Conservation (phyloP, 805 yeast species). For the Saccharomycopsis schoenii region DNA sequence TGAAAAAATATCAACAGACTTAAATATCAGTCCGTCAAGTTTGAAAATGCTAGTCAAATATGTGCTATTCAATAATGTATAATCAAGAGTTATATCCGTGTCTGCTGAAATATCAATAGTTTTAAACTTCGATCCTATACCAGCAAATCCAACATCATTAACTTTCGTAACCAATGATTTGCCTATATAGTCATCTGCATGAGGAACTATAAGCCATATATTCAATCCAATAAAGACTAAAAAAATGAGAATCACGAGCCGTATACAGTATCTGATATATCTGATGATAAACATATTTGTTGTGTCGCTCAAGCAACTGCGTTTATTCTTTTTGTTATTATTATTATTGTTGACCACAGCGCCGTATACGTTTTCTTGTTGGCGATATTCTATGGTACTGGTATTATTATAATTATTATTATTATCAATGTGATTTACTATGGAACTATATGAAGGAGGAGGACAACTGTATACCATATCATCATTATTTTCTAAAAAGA, state of each 20-base stretch:
- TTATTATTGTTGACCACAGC: not conserved
- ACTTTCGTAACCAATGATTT: constrained; percentile 6
- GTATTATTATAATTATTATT: not conserved
- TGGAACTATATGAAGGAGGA: not conserved
- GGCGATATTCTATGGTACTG: not conserved
- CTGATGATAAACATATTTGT: not conserved
- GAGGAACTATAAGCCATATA: constrained; percentile 9
- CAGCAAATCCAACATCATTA: constrained; percentile 13
- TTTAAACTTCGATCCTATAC: constrained; percentile 5
- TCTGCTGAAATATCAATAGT: constrained; percentile 1
- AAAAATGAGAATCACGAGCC: not conserved
- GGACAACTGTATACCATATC: not conserved
- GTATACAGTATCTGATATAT: not conserved
- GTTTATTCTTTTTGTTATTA: not conserved
- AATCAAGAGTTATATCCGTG: constrained; percentile 7
- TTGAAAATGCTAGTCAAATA: constrained; percentile 7
- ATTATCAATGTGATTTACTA: not conserved
- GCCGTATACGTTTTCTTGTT: not conserved
- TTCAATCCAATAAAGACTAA: constrained; percentile 9
- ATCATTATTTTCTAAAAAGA: not conserved
- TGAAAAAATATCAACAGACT: constrained; percentile 5
- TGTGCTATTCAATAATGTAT: constrained; percentile 7
- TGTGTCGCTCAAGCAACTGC: not conserved
- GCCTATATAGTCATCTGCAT: constrained; percentile 11
- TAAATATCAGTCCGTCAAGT: constrained; percentile 3